Base-by-base conservation (phyloP, 1,284 basidiomycete species). In the Laetiporus sulphureus region DNA sequence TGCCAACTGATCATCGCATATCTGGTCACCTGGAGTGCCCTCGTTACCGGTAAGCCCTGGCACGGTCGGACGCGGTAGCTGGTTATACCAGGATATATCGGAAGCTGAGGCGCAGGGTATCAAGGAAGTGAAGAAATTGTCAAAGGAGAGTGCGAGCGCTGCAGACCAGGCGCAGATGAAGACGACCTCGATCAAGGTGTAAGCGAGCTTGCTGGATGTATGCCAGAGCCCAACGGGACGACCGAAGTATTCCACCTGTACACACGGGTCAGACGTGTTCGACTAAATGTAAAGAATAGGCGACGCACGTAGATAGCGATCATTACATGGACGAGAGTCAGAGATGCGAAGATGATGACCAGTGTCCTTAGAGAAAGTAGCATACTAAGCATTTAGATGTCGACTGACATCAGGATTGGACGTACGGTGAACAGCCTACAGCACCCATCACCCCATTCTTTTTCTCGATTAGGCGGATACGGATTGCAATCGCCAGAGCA, bases 161-260 rank as follows among this genome's bases (percentile, higher is more conserved):
- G 90, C 86, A 45, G 88, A 90, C 91, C 91, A 95, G 16, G 87
- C 77, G 63, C 88, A 92, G 48, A 95, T 91, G 58, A 92, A 93
- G 38, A 91, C 69, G 31, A 93, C 83, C 67, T 92, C 90, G 35
- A 77, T 71, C 32, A 90, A 73, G 5, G 88, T 90, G 56, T 89
- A 81, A 2, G 81, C 76, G 38, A 91, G 73, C 62, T 92, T 92
- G 42, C 68, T 75, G 24, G 87, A 88, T 18, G 90, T 90, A 41
- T 75, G 73, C 92, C 92, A 95, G 22, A 95, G 70, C 11, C 91
- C 92, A 32, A 95, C 72, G 3, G 92, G 91, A 25, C 86, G 78
- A 32, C 91, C 87, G 59, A 92, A 91, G 63, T 95, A 95, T 65
- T 95, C 91, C 41, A 90, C 70, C 87, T 91, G 56, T 30, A 41